Evolutionary conservation across 306 rosid genomes (phyloP).

Genomic region (Cucurbita maxima): DNA sequence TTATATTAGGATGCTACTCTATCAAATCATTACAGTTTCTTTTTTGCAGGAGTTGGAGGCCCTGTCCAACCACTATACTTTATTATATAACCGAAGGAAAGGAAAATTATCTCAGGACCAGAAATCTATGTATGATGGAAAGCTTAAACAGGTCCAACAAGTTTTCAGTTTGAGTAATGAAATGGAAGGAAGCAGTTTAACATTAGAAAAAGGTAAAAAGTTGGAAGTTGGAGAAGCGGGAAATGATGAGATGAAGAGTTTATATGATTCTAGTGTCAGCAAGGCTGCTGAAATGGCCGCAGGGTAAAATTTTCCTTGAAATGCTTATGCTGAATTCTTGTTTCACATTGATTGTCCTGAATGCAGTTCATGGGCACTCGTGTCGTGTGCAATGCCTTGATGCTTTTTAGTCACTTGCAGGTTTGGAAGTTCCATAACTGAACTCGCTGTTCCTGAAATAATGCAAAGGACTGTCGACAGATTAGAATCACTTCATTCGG

Average conservation of each 20-base stretch:
- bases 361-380: neutral
- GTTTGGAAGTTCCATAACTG: conserved; percentile 61
- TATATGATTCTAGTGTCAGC: conserved; percentile 76
- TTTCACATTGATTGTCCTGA: neutral
- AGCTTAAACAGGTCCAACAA: conserved; percentile 82
- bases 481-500: conserved; percentile 83
- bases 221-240: conserved; percentile 49
- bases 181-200: conserved; percentile 40
- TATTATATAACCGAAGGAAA: conserved; percentile 76
- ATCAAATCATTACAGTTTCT: neutral
- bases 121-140: conserved; percentile 61
- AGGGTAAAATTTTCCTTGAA: conserved; percentile 38
- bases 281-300: conserved; percentile 98
- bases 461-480: conserved; percentile 69
- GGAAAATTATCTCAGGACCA: conserved; percentile 60
- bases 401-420: conserved; percentile 28
- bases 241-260: conserved; percentile 64
- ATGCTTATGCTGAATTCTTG: neutral
- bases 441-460: conserved; percentile 63
- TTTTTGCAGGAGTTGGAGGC: conserved; percentile 82
- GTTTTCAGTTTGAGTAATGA: conserved; percentile 57
- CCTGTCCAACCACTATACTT: conserved; percentile 73
- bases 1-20: neutral
- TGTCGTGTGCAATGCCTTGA: neutral
- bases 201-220: conserved; percentile 61